Evolutionary conservation across 306 rosid species (phyloP), one percentile per base, ranked within the genome.

Genomic region (Bauhinia variegata): DNA sequence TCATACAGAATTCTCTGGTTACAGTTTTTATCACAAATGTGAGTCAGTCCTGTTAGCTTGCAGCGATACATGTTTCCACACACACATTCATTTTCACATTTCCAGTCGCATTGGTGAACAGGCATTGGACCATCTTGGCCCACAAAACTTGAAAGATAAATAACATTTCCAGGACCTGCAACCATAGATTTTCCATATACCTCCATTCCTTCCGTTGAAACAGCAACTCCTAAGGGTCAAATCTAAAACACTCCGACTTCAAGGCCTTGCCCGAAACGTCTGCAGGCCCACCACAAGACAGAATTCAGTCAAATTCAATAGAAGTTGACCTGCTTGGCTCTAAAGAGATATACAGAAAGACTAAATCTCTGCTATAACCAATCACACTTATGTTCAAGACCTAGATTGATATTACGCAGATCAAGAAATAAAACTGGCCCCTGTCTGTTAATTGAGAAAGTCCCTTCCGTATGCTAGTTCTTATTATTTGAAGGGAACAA

Each of bases 11-110:
- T 95, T 82, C 95, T 82, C 85, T 88, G 97, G 83, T 88, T 78
- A 86, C 97, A 95, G 83, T 95, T 95, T 65, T 88, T 90, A 89
- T 95, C 99, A 79, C 99, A 93, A 64, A 93, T 90, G 85, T 93
- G 99, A 78, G 97, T 93, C 68, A 86, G 80, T 63, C 97, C 97
- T 34, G 99, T 90, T 54, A 83, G 74, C 81, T 90, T 93, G 95
- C 99, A 93, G 78, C 87, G 84, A 70, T 88, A 93, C 89, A 90
- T 90, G 72, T 93, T 93, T 56, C 96, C 99, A 68, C 87, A 93
- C 47, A 93, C 85, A 76, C 77, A 90, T 74, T 93, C 99, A 3
- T 90, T 93, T 82, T 93, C 69, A 77, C 99, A 93, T 74, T 93
- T 93, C 95, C 95, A 88, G 81, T 93, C 97, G 60, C 99, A 93